Conservation (phyloP, 2,329 filamentous ascomycete species). For the Graphium sp. region DNA sequence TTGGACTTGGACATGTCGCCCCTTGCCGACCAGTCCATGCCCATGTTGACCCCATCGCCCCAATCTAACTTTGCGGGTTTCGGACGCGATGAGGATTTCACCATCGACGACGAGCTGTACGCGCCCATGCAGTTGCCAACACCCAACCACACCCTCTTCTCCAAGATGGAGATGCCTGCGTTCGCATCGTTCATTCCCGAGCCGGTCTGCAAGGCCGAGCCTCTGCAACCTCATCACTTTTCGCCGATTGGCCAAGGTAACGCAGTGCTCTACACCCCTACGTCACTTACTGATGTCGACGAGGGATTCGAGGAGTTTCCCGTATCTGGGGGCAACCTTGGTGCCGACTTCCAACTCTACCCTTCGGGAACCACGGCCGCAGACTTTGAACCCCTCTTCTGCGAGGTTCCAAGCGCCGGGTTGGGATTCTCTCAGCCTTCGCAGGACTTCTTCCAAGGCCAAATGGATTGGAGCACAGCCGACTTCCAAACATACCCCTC, state of each 20-base stretch:
- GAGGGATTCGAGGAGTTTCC: slow-evolving; percentile 45
- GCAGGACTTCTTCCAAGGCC: slow-evolving; percentile 27
- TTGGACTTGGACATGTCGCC: slow-evolving; percentile 23
- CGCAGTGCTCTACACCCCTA: slow-evolving; percentile 52
- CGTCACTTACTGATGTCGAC: slow-evolving; percentile 42
- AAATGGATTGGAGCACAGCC: slow-evolving; percentile 22
- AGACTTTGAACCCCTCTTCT: slow-evolving; percentile 28
- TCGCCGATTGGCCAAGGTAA: slow-evolving; percentile 54
- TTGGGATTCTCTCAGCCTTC: slow-evolving; percentile 33
- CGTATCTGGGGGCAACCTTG: slow-evolving; percentile 20
- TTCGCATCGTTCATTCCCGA: slow-evolving; percentile 7
- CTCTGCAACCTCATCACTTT: slow-evolving; percentile 32
- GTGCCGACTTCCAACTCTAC: slow-evolving; percentile 51
- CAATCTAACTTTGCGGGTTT: slow-evolving; percentile 42
- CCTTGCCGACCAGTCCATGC: slow-evolving; percentile 16
- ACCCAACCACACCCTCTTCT: slow-evolving; percentile 17
- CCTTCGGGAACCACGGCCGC: slow-evolving; percentile 22
- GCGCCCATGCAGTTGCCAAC: slow-evolving; percentile 30
- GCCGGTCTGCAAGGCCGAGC: slow-evolving; percentile 2
- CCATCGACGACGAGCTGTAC: slow-evolving; percentile 46
- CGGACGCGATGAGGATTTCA: slow-evolving; percentile 43
- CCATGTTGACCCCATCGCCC: slow-evolving; percentile 9
- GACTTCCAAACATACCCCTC: slow-evolving; percentile 14
- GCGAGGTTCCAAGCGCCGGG: slow-evolving; percentile 29
- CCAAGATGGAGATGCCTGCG: slow-evolving; percentile 24